Evolutionary conservation across 345 rosid genomes (phyloP), one percentile per base, ranked within the genome.

Genomic region (Citrus trifoliata): DNA sequence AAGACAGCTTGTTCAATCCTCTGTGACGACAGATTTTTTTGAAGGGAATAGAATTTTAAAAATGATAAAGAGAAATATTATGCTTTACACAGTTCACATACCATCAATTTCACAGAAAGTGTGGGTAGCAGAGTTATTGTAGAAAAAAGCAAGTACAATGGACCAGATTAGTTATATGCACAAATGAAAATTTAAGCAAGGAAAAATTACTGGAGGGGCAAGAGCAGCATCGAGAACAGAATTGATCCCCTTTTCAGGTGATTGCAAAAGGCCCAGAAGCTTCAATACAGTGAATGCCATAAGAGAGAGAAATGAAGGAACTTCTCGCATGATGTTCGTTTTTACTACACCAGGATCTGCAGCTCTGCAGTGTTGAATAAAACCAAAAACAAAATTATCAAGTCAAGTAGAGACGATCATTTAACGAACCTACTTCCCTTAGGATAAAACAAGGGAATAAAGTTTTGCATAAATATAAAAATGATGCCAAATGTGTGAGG

Each of bases 311-410:
- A 37, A 89, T 0, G 74, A 77, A 77, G 99, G 98, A 82, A 94
- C 72, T 86, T 96, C 99, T 77, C 92, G 89, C 99, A 91, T 90
- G 84, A 96, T 90, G 77, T 92, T 89, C 60, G 99, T 96, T 82
- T 89, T 69, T 25, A 89, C 99, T 1, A 68, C 82, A 84, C 98
- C 99, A 74, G 98, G 99, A 88, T 96, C 99, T 16, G 87, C 94
- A 74, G 96, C 91, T 84, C 99, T 93, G 78, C 48, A 81, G 69
- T 65, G 53, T 64, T 58, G 75, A 73, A 25, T 53, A 48, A 79
- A 79, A 24, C 80, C 62, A 46, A 56, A 74, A 38, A 18, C 48
- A 14, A 70, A 71, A 14, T 24, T n/a, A 74, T 62, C 38, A 77
- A 73, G 62, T 19, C 38, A 77, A 55, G 25, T 70, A 28, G 33